Percentiles rank a stretch among this genome's conserved stretches.
Conservation (phyloP, 345 rosid genomes). For the Erucastrum elatum region DNA sequence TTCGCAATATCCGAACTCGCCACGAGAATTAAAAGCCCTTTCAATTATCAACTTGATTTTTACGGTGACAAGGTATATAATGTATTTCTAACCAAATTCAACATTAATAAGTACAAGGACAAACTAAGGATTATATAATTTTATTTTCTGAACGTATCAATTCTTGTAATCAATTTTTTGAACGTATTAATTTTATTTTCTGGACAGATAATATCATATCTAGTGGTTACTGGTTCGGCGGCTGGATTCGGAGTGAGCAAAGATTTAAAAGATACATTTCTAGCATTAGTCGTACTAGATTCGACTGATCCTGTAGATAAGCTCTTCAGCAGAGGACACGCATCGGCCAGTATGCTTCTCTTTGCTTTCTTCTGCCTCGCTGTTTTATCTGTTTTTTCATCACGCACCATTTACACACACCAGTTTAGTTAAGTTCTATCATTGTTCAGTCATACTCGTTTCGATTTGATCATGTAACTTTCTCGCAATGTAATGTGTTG, state of each 20-base stretch:
- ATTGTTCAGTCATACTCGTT: neutral
- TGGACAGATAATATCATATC: conserved; percentile 44
- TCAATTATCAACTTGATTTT: conserved; percentile 38
- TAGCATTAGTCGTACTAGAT: conserved; percentile 7
- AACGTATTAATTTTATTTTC: no score
- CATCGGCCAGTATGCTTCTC: conserved; percentile 53
- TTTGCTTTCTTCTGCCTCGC: conserved; percentile 53
- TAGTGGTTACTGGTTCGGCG: conserved; percentile 54
- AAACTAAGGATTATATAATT: no score
- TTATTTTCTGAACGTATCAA: no score
- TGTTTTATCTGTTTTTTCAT: conserved; percentile 52
- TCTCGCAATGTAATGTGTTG: neutral
- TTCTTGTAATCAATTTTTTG: no score
- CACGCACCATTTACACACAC: conserved; percentile 48
- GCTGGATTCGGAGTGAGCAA: conserved; percentile 58
- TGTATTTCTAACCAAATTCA: no score
- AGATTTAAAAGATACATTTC: conserved; percentile 44
- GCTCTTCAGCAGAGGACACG: conserved; percentile 53
- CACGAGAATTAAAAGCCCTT: conserved; percentile 28
- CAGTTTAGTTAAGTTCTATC: neutral
- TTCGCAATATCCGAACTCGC: conserved; percentile 39
- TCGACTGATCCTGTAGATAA: conserved; percentile 33
- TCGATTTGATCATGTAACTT: neutral
- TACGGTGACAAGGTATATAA: conserved; percentile 44
- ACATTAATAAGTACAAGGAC: no score